A percentile compares a stretch with the other conserved stretches of the same genome.
Evolutionary conservation across 192 early-diverging fungal species (phyloP).

Genomic region (Chytriomyces sp.): DNA sequence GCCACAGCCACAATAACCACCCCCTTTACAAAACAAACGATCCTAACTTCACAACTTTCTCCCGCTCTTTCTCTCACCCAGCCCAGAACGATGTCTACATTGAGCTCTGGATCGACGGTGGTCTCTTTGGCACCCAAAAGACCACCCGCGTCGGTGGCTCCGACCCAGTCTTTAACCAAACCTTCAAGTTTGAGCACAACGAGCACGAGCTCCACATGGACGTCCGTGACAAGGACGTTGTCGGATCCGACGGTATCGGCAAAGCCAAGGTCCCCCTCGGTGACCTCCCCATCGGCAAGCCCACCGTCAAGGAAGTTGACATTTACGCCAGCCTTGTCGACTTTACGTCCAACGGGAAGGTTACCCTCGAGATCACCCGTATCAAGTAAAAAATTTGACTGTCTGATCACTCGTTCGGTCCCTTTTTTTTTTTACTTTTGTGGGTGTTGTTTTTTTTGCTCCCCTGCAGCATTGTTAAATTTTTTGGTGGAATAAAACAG

Average conservation of each 20-base stretch:
- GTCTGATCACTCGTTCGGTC: no score
- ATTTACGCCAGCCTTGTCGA: background rate
- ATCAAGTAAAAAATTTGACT: background rate
- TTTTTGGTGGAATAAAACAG: no score
- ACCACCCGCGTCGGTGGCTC: constrained; percentile 1
- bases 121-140: constrained; percentile 7
- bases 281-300: background rate
- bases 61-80: background rate
- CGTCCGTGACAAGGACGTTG: constrained; percentile 11
- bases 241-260: background rate
- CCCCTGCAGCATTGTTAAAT: no score
- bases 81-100: constrained; percentile 12
- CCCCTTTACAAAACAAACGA: no score
- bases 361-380: constrained; percentile 2
- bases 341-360: constrained; percentile 3
- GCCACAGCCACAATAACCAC: no score
- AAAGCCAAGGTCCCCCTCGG: background rate
- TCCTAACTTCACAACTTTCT: background rate
- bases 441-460: no score
- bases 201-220: background rate
- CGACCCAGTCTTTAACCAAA: background rate
- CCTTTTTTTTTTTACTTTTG: no score
- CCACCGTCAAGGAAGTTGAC: constrained; percentile 1
- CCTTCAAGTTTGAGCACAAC: constrained; percentile 8
- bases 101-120: background rate